Evolutionary conservation across 2,329 filamentous ascomycete species (phyloP), one percentile per base, ranked within the genome.

Genomic region (Ceratocystiopsis brevicomis): DNA sequence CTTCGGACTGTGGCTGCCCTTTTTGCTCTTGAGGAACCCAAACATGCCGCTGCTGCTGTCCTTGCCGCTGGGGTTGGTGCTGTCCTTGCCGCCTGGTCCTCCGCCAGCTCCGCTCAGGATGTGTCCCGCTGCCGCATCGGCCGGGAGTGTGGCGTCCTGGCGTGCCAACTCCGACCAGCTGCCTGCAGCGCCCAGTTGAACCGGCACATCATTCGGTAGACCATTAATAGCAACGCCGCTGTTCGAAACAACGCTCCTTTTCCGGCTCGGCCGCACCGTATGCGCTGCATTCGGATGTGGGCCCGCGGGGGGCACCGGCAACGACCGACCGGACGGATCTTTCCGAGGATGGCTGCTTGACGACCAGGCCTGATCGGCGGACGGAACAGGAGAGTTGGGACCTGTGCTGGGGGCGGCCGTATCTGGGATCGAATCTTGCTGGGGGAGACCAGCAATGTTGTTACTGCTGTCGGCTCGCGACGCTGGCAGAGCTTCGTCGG

Each of bases 141-240:
- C 68, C 1, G 77, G 74, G 36, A 88, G 65, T 3, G 79, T 86
- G 41, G 79, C 73, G 53, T 85, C 87, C 53, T 87, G 81, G 47
- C 87, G 79, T 40, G 85, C 84, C 57, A 95, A 71, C 49, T 93
- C 83, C 39, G 81, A 87, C 88, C 87, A 96, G 59, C 81, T 88
- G 47, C 85, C 83, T 11, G 33, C 42, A 14, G 79, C 76, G 54
- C 86, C 87, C 35, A 96, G 71, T 17, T 90, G 87, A 53, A 95
- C 83, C 59, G 93, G 85, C 44, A 95, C 76, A 16, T 88, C 88
- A 43, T 87, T 87, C 4, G 79, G 74, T 53, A 83, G 78, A 51
- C 79, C 84, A 45, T 75, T 77, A 45, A 84, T 16, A 12, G 84
- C 80, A 42, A 83, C 72, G 46, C 78, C 78, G 25, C 73, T 73